These are phyloP conservation scores for Mortierella sp. DNA, from an alignment of 371 early-diverging fungal genomes.

Conservation along the genomic window DNA sequence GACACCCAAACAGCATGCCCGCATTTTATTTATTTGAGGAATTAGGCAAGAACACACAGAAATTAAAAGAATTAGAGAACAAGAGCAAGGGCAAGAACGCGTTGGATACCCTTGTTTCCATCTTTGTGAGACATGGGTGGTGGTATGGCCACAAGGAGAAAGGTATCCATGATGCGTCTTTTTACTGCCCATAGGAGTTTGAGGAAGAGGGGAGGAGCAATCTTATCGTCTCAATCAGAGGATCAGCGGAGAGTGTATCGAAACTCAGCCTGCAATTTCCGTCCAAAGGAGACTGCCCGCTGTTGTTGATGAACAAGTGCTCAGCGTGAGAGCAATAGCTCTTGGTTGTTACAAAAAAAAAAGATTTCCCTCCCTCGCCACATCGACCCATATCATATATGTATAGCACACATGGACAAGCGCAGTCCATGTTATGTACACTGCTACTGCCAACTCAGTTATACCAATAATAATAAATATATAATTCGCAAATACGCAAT, in stretches of 20 bases:
- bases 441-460: too few species aligned
- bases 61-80: background rate
- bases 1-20: conserved; percentile 3
- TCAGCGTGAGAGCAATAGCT: conserved; percentile 1
- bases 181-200: background rate
- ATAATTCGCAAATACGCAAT: background rate
- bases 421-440: background rate
- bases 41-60: background rate
- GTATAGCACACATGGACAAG: background rate
- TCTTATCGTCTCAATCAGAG: conserved; percentile 11
- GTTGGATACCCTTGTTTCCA: background rate
- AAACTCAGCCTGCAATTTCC: conserved; percentile 22
- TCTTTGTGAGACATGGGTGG: background rate
- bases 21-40: conserved; percentile 7
- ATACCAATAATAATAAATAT: too few species aligned
- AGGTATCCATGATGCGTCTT: background rate
- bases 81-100: background rate
- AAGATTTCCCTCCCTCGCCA: background rate
- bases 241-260: conserved; percentile 12
- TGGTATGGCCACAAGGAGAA: background rate
- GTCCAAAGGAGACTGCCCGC: conserved; percentile 2
- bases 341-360: background rate
- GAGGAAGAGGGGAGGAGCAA: background rate
- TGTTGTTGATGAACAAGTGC: background rate
- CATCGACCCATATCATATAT: background rate